Evolutionary conservation across 2,329 filamentous ascomycete genomes (phyloP).

Genomic region (Amauroascus niger): DNA sequence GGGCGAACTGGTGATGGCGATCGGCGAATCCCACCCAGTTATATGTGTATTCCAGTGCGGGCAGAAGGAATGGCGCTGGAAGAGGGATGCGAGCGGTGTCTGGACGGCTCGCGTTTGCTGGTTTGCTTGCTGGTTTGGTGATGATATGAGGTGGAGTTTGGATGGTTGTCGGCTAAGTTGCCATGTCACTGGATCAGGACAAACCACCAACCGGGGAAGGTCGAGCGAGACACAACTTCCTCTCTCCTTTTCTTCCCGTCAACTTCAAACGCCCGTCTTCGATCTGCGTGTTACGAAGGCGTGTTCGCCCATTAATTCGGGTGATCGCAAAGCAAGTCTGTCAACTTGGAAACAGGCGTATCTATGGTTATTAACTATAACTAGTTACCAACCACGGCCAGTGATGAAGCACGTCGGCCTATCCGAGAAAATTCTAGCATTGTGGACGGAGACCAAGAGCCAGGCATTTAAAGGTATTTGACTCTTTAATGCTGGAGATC

Average conservation of each 20-base stretch:
- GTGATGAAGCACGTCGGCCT: too few relatives aligned
- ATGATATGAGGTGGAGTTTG: conserved; percentile 13
- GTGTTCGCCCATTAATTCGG: too few relatives aligned
- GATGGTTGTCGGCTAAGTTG: conserved; percentile 8
- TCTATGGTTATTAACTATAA: too few relatives aligned
- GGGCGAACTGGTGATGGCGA: background rate
- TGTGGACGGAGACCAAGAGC: too few relatives aligned
- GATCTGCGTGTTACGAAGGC: too few relatives aligned
- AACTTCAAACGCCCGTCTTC: background rate
- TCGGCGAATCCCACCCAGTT: background rate
- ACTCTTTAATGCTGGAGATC: too few relatives aligned
- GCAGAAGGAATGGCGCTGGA: background rate
- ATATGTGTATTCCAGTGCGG: background rate
- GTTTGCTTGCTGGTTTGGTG: conserved; percentile 2
- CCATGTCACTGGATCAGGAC: conserved; percentile 5
- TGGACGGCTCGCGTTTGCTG: background rate
- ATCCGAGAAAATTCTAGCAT: too few relatives aligned
- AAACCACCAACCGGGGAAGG: background rate
- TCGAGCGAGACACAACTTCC: background rate
- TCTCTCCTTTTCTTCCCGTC: background rate
- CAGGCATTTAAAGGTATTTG: too few relatives aligned
- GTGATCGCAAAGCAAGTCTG: too few relatives aligned
- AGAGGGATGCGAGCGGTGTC: conserved; percentile 10
- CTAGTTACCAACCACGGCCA: too few relatives aligned
- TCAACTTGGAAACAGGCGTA: too few relatives aligned